Evolutionary conservation across 1,139 yeast species (phyloP).

Genomic region (Suhomyces chickasaworum): DNA sequence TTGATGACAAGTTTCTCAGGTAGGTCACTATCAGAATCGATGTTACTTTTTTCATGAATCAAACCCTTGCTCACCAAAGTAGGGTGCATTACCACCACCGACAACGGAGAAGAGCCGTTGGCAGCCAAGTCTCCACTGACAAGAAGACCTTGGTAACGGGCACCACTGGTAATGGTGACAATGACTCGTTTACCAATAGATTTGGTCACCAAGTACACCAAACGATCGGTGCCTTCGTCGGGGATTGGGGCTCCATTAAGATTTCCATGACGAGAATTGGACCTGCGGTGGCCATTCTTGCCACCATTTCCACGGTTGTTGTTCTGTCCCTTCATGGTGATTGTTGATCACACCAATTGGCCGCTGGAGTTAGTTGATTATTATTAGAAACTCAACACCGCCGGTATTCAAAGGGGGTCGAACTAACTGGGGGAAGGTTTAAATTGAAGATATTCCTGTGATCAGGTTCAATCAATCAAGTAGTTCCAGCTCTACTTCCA

Average conservation of each 20-base stretch:
- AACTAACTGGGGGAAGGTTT: background rate
- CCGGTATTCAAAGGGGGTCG: background rate
- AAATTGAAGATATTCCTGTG: background rate
- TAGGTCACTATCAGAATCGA: constrained; percentile 31
- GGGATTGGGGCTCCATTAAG: constrained; percentile 24
- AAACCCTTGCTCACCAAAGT: constrained; percentile 32
- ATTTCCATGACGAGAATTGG: constrained; percentile 25
- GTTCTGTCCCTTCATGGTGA: constrained; percentile 28
- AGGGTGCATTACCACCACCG: constrained; percentile 58
- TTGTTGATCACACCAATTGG: background rate
- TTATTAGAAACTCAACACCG: background rate
- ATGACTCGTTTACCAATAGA: constrained; percentile 58
- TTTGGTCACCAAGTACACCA: constrained; percentile 51
- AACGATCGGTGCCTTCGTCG: constrained; percentile 25
- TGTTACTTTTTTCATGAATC: constrained; percentile 31
- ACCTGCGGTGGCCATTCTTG: constrained; percentile 31
- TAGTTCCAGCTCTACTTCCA: background rate
- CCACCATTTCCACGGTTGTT: constrained; percentile 21
- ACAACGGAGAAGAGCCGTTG: constrained; percentile 34
- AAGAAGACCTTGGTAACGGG: constrained; percentile 61
- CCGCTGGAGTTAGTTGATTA: background rate
- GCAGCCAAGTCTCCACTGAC: constrained; percentile 32
- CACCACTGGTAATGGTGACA: constrained; percentile 66
- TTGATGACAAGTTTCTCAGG: constrained; percentile 54
- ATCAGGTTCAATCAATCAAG: constrained; percentile 4